Conservation (phyloP, 371 early-diverging fungal species). For the Mucor irregularis region DNA sequence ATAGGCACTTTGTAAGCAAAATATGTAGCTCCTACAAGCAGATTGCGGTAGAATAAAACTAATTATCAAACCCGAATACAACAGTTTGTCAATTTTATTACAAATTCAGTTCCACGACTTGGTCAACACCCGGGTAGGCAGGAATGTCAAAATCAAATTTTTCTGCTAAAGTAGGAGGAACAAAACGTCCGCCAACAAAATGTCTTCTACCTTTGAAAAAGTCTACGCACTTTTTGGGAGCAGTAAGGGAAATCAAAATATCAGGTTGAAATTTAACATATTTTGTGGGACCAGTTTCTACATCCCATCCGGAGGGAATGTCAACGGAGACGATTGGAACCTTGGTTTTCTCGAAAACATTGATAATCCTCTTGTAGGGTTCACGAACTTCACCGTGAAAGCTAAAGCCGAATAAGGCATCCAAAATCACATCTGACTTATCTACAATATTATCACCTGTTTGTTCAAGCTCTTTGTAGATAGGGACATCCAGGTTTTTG, state of each 20-base stretch:
- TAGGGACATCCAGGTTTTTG: conserved; percentile 62
- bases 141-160: conserved; percentile 69
- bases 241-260: conserved; percentile 87
- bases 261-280: conserved; percentile 64
- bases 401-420: conserved; percentile 93
- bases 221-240: conserved; percentile 79
- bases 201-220: conserved; percentile 75
- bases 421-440: conserved; percentile 70
- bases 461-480: conserved; percentile 36
- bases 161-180: conserved; percentile 67
- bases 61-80: too few relatives aligned
- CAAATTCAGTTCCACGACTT: conserved; percentile 42
- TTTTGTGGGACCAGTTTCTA: conserved; percentile 69
- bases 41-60: too few relatives aligned
- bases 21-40: too few relatives aligned
- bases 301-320: conserved; percentile 95
- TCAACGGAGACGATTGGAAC: conserved; percentile 81
- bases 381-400: conserved; percentile 80
- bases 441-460: conserved; percentile 3
- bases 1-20: too few relatives aligned
- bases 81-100: not conserved
- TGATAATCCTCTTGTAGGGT: conserved; percentile 75
- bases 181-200: conserved; percentile 89
- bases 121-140: conserved; percentile 63
- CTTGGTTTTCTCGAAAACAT: conserved; percentile 45